Evolutionary conservation across 1,284 basidiomycete species (phyloP), one percentile per base, ranked within the genome.

Genomic region (Heterobasidion parviporum): DNA sequence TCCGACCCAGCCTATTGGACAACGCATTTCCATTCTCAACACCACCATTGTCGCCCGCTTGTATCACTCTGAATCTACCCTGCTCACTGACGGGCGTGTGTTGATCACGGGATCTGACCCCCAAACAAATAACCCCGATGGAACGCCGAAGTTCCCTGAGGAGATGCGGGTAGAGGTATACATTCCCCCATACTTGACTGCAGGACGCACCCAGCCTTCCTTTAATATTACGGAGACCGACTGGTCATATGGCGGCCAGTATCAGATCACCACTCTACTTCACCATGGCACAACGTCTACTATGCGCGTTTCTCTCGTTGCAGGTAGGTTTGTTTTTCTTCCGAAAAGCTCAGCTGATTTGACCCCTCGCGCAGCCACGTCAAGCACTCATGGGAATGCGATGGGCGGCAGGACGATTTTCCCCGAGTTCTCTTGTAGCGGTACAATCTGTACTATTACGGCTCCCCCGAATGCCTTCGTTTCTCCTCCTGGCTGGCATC

Each of bases 131-230:
- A 68, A 74, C 57, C 55, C 68, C 48, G 58, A 70, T 36, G 68
- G 68, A 3, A 65, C 70, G 7, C 59, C 62, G 16, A 65, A 67
- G 8, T 83, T 81, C 62, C 81, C 78, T 0, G 83, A 90, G 53
- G 89, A 91, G 62, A 82, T 86, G 70, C 73, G 87, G 4, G 74
- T 91, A 49, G 90, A 92, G 70, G 85, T 85, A 48, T 87, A 89
- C 63, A 69, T 81, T 54, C 87, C 89, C 20, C 87, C 87, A 0
- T 92, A 91, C 66, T 76, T 90, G 59, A 78, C 67, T 54, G 67
- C 77, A 59, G 85, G 85, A 3, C 71, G 76, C 57, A 68, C 59
- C 14, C 84, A 82, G 60, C 87, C 87, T 0, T 71, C 68, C 51
- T 87, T 82, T 65, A 80, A 72, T 20, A 74, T 87, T 53, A 62